Conservation (phyloP, 2,329 filamentous ascomycete species). For the Ceratocystis cubensis region DNA sequence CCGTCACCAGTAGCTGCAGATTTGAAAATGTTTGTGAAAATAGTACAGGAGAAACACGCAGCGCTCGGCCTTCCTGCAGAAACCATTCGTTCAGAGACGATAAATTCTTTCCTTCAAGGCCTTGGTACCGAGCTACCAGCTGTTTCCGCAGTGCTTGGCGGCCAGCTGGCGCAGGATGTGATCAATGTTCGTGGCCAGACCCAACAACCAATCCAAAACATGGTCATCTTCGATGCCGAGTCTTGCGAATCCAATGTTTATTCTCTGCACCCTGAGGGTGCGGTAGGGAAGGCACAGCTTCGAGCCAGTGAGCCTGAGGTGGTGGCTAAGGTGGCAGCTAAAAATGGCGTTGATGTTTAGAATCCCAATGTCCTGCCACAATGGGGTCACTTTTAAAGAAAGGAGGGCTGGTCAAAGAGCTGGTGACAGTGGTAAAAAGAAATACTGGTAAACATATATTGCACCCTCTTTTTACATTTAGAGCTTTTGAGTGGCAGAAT, state of each 20-base stretch:
- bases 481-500: background rate
- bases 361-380: background rate
- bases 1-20: slow-evolving; percentile 26
- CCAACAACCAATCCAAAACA: slow-evolving; percentile 92
- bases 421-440: background rate
- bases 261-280: slow-evolving; percentile 59
- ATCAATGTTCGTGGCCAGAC: slow-evolving; percentile 88
- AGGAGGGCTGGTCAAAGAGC: too few species aligned
- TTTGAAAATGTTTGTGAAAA: slow-evolving; percentile 59
- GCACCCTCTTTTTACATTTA: background rate
- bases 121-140: slow-evolving; percentile 73
- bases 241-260: slow-evolving; percentile 67
- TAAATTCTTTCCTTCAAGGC: slow-evolving; percentile 78
- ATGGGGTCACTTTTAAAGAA: background rate
- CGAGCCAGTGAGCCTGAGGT: slow-evolving; percentile 5
- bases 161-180: slow-evolving; percentile 84
- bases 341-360: slow-evolving; percentile 13
- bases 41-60: slow-evolving; percentile 66
- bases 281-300: slow-evolving; percentile 17
- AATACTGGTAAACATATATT: background rate
- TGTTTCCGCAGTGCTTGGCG: slow-evolving; percentile 78
- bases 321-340: slow-evolving; percentile 6
- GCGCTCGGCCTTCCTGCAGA: slow-evolving; percentile 57
- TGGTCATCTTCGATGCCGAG: slow-evolving; percentile 82
- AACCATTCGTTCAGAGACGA: slow-evolving; percentile 55